phyloP scores from a whole-genome alignment of 2,329 filamentous ascomycete genomes.

The Verticillium dahliae region DNA sequence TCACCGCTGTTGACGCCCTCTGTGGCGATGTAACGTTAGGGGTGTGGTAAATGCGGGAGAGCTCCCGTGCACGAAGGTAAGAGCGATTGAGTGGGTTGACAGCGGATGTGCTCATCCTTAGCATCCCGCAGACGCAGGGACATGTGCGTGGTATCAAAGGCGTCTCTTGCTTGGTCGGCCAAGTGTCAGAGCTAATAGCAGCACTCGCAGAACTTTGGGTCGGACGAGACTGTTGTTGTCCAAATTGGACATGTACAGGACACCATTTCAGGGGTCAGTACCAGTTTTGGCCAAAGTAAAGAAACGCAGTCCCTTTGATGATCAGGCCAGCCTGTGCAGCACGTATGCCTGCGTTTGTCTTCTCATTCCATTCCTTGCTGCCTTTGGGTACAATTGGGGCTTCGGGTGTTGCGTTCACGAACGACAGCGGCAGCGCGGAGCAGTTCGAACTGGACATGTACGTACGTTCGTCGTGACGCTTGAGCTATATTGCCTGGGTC shows the following conservation, averaged over 20 bases:
- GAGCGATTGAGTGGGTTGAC: neutral
- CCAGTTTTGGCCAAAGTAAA: too few species aligned
- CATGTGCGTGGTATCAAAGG: neutral
- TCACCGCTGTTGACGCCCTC: neutral
- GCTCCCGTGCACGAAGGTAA: neutral
- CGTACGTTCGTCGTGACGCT: neutral
- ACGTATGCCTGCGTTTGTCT: too few species aligned
- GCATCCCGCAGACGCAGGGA: neutral
- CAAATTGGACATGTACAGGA: too few species aligned
- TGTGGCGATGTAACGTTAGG: neutral
- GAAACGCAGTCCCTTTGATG: too few species aligned
- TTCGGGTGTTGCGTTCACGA: neutral
- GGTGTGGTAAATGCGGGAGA: neutral
- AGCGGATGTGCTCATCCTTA: neutral
- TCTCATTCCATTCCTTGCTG: too few species aligned
- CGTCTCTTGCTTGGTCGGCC: neutral
- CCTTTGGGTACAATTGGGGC: neutral
- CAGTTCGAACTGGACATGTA: neutral
- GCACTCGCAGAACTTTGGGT: too few species aligned
- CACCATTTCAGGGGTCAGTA: too few species aligned
- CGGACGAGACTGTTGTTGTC: too few species aligned
- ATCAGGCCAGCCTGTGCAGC: too few species aligned
- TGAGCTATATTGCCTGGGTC: conserved; percentile 12
- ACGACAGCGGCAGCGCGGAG: neutral
- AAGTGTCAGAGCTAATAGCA: neutral